These are phyloP conservation scores for Aspergillus versicolor DNA, from an alignment of 2,329 filamentous ascomycete species.

Conservation along the genomic window DNA sequence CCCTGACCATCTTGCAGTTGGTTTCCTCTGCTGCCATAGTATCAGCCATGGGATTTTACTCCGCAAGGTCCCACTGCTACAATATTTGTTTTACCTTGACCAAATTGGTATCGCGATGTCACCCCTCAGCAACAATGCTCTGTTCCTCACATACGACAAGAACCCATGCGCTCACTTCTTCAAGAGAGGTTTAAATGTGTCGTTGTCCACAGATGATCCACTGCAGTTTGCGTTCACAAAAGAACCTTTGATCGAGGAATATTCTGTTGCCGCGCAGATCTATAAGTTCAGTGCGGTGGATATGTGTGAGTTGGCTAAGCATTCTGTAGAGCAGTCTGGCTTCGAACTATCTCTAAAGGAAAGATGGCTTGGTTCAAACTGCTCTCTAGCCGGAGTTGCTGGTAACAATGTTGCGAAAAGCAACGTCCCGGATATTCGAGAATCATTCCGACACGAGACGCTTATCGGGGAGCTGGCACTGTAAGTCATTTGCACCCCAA, in stretches of 20 bases:
- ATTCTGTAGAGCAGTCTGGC: conserved; percentile 91
- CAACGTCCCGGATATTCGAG: conserved; percentile 90
- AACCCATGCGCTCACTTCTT: conserved; percentile 98
- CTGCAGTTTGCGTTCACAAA: conserved; percentile 98
- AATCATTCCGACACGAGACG: conserved; percentile 86
- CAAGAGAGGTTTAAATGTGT: conserved; percentile 90
- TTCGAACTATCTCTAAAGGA: conserved; percentile 88
- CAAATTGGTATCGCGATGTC: conserved; percentile 99
- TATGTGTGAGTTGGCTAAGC: conserved; percentile 97
- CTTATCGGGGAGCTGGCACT: conserved; percentile 79
- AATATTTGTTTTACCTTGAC: conserved; percentile 97
- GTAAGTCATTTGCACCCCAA: conserved; percentile 50
- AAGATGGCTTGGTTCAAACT: conserved; percentile 83
- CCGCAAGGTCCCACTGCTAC: conserved; percentile 88
- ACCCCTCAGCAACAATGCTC: conserved; percentile 94
- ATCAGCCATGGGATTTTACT: conserved; percentile 93
- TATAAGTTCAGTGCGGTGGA: conserved; percentile 96
- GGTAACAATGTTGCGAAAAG: conserved; percentile 95
- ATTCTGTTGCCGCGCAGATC: conserved; percentile 95
- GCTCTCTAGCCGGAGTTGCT: conserved; percentile 71
- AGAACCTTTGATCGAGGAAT: conserved; percentile 96
- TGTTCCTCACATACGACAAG: conserved; percentile 94
- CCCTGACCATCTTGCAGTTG: conserved; percentile 90
- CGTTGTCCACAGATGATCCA: conserved; percentile 92
- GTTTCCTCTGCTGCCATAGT: conserved; percentile 88